Evolutionary conservation across 257 asterid genomes (phyloP).

Genomic region (Primulina eburnea): DNA sequence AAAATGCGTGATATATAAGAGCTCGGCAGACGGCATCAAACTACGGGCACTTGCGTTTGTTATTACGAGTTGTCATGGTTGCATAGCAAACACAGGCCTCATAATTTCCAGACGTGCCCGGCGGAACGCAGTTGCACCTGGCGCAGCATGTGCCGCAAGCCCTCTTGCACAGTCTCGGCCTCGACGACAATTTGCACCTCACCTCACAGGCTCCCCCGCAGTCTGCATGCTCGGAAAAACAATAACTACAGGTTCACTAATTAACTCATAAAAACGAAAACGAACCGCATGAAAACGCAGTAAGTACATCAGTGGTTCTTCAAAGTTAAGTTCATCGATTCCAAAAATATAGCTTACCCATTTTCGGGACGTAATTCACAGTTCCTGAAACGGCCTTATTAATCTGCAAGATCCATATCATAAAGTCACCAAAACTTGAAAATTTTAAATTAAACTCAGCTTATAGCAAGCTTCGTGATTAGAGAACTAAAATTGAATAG

Average conservation of each 20-base stretch:
- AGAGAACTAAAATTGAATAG: neutral
- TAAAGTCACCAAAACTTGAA: no score
- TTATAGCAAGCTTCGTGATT: no score
- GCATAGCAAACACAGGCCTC: slow-evolving; percentile 21
- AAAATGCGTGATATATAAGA: neutral
- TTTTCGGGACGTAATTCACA: neutral
- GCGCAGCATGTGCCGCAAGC: slow-evolving; percentile 39
- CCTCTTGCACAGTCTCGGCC: slow-evolving; percentile 30
- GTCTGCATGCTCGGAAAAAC: neutral
- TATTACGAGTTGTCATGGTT: neutral
- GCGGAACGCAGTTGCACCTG: slow-evolving; percentile 38
- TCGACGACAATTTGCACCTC: neutral
- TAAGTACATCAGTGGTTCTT: no score
- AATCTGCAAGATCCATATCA: neutral
- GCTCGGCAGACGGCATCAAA: no score
- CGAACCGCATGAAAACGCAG: no score
- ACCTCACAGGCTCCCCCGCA: neutral
- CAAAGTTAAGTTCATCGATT: no score
- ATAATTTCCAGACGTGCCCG: slow-evolving; percentile 34
- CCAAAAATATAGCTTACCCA: neutral
- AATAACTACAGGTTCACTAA: no score
- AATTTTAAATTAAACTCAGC: no score
- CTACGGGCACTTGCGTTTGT: neutral
- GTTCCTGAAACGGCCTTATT: neutral
- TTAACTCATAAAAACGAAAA: no score